Evolutionary conservation across 2,329 filamentous ascomycete genomes (phyloP).

Genomic region (Boeremia exigua): DNA sequence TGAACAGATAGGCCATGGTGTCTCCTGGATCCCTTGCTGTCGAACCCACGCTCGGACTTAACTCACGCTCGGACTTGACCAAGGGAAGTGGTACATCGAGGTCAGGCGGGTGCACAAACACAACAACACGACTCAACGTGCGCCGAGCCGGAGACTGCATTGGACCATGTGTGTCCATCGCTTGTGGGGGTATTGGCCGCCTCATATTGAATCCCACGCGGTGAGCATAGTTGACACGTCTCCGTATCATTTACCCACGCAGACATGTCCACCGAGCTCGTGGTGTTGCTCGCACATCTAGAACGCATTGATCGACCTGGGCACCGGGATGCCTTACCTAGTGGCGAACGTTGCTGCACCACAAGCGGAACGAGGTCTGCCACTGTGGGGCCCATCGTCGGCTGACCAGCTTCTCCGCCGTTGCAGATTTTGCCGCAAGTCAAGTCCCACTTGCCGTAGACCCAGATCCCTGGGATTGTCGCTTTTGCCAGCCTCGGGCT

Average conservation of each 20-base stretch:
- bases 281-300: neutral
- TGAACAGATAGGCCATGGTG: neutral
- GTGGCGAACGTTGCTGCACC: slow-evolving; percentile 13
- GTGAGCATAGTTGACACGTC: slow-evolving; percentile 2
- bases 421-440: slow-evolving; percentile 7
- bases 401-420: slow-evolving; percentile 11
- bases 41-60: neutral
- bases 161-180: neutral
- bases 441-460: slow-evolving; percentile 16
- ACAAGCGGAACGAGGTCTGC: slow-evolving; percentile 6
- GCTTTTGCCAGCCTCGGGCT: neutral
- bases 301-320: slow-evolving; percentile 9
- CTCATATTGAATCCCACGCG: slow-evolving; percentile 5
- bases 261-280: neutral
- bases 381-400: slow-evolving; percentile 15
- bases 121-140: slow-evolving; percentile 11
- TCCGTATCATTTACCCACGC: neutral
- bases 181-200: neutral
- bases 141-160: neutral
- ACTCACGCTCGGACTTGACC: neutral
- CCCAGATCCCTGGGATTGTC: slow-evolving; percentile 14
- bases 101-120: slow-evolving; percentile 12
- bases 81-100: slow-evolving; percentile 7
- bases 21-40: slow-evolving; percentile 5
- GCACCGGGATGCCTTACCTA: slow-evolving; percentile 3